Base-by-base conservation (phyloP, 768 basidiomycete species). In the Lentinula boryana region DNA sequence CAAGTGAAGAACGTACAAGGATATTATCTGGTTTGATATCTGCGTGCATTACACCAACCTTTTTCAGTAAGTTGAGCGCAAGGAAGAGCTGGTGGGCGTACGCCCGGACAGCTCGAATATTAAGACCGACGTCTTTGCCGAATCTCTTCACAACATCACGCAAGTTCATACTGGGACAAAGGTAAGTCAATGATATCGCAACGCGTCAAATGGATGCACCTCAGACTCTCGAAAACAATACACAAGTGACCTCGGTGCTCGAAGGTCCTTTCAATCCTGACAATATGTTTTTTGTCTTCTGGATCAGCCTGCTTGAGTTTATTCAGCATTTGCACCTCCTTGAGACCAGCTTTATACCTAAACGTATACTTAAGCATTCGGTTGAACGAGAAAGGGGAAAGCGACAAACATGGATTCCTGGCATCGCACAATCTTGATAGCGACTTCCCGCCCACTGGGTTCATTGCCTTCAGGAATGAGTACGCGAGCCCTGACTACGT, bases 1-100 rank as follows among this genome's bases (percentile, higher is more conserved):
- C 18, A 16, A 27, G 33, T 7, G 31, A 41, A 27, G 51, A 38
- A 81, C 87, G 35, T 63, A 95, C 95, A 68, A 98, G 72, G 46
- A 99, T 96, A 70, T 98, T 98, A 71, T 98, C 97, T 18, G 97
- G 97, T 73, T 98, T 98, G 71, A 99, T 92, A 70, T 99, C 97
- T 6, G 97, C 97, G 68, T 99, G 97, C 85, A 98, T 97, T 62
- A 98, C 86, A 65, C 91, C 93, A 62, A 86, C 83, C 75, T 98
- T 98, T 65, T 86, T 84, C 69, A 98, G 77, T 58, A 95, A 77
- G 65, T 89, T 84, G 64, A 98, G 72, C 16, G 93, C 84, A 56
- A 98, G 81, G 75, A 98, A 95, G 56, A 99, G 85, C 69, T 99
- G 97, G 66, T 96, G 93, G 33, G 97, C 88, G 70, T 99, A 99